phyloP scores from a whole-genome alignment of 305 asterid genomes.

The Rubia tinctorum region DNA sequence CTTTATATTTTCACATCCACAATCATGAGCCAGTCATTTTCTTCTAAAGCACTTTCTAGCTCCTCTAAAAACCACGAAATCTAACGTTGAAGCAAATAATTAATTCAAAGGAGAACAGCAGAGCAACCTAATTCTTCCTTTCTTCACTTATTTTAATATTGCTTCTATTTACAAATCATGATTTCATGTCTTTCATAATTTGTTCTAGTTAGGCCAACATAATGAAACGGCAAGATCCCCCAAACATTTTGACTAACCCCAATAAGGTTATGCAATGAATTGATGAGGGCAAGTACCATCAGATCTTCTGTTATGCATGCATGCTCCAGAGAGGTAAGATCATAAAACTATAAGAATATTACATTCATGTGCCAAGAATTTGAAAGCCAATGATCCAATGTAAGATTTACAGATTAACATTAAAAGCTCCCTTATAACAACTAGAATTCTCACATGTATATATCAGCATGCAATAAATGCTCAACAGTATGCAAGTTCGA shows the following conservation, averaged over 20 bases:
- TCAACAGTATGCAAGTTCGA: not conserved
- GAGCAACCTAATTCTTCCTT: not conserved
- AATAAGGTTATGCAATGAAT: not conserved
- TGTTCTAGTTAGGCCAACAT: not conserved
- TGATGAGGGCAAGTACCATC: too few species aligned
- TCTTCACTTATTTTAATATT: not conserved
- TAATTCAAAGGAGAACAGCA: not conserved
- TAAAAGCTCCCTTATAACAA: not conserved
- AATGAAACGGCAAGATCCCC: not conserved
- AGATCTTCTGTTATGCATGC: not conserved
- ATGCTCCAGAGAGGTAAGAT: not conserved
- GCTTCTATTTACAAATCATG: not conserved
- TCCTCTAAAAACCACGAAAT: not conserved
- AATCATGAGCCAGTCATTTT: not conserved
- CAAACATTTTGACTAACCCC: slow-evolving; percentile 4
- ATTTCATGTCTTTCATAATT: not conserved
- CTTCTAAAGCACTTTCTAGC: not conserved
- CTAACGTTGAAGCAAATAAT: not conserved
- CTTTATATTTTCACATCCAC: not conserved
- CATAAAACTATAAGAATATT: not conserved
- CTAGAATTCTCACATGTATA: not conserved
- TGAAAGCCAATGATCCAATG: slow-evolving; percentile 6
- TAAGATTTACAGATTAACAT: not conserved
- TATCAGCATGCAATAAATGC: not conserved
- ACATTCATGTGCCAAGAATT: not conserved